Conservation (phyloP, 495 filamentous ascomycete genomes). For the Paragyromitra xinjiangensis region DNA sequence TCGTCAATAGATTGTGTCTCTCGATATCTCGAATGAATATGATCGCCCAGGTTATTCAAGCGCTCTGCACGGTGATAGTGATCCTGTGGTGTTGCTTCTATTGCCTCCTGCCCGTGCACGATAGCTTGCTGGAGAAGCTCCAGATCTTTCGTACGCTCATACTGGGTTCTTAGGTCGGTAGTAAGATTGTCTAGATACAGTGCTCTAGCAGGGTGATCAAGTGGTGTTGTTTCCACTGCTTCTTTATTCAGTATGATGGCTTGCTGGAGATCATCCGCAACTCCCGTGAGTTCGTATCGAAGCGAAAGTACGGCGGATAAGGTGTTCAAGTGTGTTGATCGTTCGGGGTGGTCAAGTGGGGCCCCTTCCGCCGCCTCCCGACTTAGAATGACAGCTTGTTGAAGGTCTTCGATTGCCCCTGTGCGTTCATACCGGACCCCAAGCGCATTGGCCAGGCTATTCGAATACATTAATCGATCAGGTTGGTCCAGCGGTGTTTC, state of each 20-base stretch:
- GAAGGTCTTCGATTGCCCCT: neutral
- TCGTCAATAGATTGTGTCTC: neutral
- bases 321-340: neutral
- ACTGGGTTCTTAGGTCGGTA: neutral
- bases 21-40: neutral
- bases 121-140: neutral
- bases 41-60: neutral
- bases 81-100: neutral
- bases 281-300: neutral
- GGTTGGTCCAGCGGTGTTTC: neutral
- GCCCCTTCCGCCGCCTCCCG: neutral
- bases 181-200: neutral
- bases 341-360: neutral
- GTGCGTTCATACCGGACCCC: neutral
- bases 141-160: neutral
- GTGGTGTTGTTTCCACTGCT: neutral
- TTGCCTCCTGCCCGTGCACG: neutral
- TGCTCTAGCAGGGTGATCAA: neutral
- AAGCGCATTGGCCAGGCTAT: neutral
- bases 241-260: neutral
- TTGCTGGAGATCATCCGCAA: neutral
- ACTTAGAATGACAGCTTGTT: neutral
- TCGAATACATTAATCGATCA: neutral
- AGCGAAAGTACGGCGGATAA: neutral
- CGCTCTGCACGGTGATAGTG: neutral